Evolutionary conservation across 768 basidiomycete species (phyloP).

Genomic region (Lactarius akahatsu): DNA sequence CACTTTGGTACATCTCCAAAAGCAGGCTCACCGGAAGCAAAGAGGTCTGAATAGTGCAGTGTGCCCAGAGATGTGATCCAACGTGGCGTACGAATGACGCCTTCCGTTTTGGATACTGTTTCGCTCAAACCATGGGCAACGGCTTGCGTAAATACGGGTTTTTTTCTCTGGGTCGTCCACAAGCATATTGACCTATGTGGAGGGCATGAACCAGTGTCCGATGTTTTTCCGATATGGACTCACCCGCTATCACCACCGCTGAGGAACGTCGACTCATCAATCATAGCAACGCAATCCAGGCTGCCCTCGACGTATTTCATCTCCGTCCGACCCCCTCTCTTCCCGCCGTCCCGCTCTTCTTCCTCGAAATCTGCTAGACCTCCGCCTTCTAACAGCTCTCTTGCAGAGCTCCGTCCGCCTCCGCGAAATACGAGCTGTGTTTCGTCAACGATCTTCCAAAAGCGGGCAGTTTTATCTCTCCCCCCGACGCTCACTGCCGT

Average conservation of each 20-base stretch:
- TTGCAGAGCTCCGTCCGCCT: slow-evolving; percentile 79
- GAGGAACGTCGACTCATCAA: slow-evolving; percentile 91
- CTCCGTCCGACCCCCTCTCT: slow-evolving; percentile 40
- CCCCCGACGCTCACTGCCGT: slow-evolving; percentile 85
- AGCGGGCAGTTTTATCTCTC: slow-evolving; percentile 87
- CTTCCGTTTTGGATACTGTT: slow-evolving; percentile 68
- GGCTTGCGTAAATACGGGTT: slow-evolving; percentile 83
- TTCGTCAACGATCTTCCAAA: slow-evolving; percentile 96
- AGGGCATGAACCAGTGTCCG: slow-evolving; percentile 1
- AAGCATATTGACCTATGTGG: slow-evolving; percentile 76
- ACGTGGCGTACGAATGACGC: slow-evolving; percentile 70
- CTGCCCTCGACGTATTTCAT: slow-evolving; percentile 81
- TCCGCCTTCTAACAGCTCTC: slow-evolving; percentile 80
- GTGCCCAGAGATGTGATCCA: slow-evolving; percentile 89
- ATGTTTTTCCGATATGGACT: slow-evolving; percentile 36
- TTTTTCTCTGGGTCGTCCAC: slow-evolving; percentile 93
- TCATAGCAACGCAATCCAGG: slow-evolving; percentile 89
- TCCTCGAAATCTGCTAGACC: slow-evolving; percentile 60
- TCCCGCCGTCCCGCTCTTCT: slow-evolving; percentile 39
- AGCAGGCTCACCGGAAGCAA: slow-evolving; percentile 72
- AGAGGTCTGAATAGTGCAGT: slow-evolving; percentile 85
- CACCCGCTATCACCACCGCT: slow-evolving; percentile 97
- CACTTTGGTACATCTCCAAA: neutral
- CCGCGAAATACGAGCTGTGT: slow-evolving; percentile 95
- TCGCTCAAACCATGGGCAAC: slow-evolving; percentile 87